Evolutionary conservation across 352 stramenopile genomes (phyloP), one percentile per base, ranked within the genome.

Genomic region (Phytophthora capsici): DNA sequence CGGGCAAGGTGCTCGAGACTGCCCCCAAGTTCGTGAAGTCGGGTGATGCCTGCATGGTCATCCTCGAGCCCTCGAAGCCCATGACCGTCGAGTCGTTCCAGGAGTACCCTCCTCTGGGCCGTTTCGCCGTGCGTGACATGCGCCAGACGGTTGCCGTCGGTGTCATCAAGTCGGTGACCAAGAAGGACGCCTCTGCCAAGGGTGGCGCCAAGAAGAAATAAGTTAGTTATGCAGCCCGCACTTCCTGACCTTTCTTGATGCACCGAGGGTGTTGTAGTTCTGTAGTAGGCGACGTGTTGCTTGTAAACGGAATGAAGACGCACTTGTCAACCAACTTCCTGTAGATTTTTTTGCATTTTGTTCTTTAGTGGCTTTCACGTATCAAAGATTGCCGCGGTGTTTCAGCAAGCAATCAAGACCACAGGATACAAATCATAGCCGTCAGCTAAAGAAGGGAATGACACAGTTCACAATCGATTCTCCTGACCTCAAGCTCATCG

Each of bases 71-170:
- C 9, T 92, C 80, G 28, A 98, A 98, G 71, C 90, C 89, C 45
- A 82, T 99, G 59, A 98, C 89, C 66, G 93, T 99, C 7, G 98
- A 99, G 82, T 83, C 88, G 26, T 99, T 99, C 80, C 80, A 78
- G 40, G 93, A 99, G 50, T 99, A 99, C 85, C 97, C 98, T 20
- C 84, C 96, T 41, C 85, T 99, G 13, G 97, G 77, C 4, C 87
- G 97, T 71, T 99, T 99, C 78, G 94, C 92, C 49, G 94, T 99
- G 52, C 93, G 97, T 76, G 97, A 99, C 76, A 98, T 98, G 94
- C 78, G 89, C 68, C 89, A 97, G 77, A 99, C 96, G 30, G 96
- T 99, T 40, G 97, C 96, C 43, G 96, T 99, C 40, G 97, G 97
- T 77, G 90, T 99, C 48, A 98, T 99, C 77, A 99, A 99, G 77